phyloP scores from a whole-genome alignment of 805 yeast genomes.

The Wickerhamiella qilinensis region DNA sequence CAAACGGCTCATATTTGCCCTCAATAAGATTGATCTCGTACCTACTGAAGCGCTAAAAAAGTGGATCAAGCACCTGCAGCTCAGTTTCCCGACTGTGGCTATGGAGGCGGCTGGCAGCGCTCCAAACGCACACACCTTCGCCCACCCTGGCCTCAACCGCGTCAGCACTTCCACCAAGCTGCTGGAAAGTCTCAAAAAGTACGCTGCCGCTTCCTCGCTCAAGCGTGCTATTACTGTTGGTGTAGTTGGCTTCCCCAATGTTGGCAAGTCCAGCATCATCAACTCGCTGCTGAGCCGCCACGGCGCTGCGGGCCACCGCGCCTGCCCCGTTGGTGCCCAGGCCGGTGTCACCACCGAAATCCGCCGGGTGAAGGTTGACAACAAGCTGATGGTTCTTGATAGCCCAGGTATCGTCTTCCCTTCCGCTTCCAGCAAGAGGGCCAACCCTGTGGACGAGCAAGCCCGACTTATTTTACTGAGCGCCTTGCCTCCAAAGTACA shows the following conservation, averaged over 20 bases:
- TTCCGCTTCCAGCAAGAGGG: conserved; percentile 23
- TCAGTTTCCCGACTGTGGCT: conserved; percentile 85
- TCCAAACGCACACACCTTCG: conserved; percentile 48
- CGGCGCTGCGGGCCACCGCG: conserved; percentile 36
- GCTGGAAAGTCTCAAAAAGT: conserved; percentile 68
- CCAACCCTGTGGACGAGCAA: conserved; percentile 42
- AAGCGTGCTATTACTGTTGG: conserved; percentile 87
- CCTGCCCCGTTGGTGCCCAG: conserved; percentile 93
- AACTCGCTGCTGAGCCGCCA: conserved; percentile 69
- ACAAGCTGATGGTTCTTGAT: conserved; percentile 73
- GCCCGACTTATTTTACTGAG: conserved; percentile 81
- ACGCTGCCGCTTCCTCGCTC: conserved; percentile 66
- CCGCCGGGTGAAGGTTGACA: conserved; percentile 85
- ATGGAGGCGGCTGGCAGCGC: conserved; percentile 61
- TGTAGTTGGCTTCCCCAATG: conserved; percentile 94
- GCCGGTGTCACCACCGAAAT: conserved; percentile 93
- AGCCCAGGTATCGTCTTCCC: conserved; percentile 99
- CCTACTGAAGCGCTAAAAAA: conserved; percentile 70
- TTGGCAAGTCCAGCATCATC: conserved; percentile 89
- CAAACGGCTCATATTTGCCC: conserved; percentile 68
- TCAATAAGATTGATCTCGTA: conserved; percentile 85
- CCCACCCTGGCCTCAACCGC: conserved; percentile 52
- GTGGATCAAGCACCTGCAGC: conserved; percentile 69
- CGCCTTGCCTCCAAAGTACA: conserved; percentile 76
- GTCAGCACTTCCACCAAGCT: conserved; percentile 57